Evolutionary conservation across 768 basidiomycete genomes (phyloP).

Genomic region (Phylloporus sp.): DNA sequence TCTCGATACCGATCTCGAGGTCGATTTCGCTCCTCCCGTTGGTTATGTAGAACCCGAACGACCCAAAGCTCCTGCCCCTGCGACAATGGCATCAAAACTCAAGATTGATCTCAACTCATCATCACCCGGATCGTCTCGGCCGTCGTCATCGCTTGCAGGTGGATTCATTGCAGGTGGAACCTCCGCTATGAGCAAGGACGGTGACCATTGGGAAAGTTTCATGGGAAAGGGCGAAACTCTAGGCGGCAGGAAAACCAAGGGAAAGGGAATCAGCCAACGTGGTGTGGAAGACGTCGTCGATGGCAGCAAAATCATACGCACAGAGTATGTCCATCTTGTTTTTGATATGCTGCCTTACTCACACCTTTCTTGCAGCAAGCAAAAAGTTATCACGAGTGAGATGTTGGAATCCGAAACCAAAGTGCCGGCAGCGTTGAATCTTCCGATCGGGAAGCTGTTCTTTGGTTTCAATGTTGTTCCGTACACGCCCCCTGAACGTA

Average conservation of each 20-base stretch:
- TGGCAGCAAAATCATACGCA: slow-evolving; percentile 84
- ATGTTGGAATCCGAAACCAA: slow-evolving; percentile 67
- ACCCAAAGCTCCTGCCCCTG: slow-evolving; percentile 69
- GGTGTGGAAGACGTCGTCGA: slow-evolving; percentile 74
- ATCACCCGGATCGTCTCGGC: slow-evolving; percentile 81
- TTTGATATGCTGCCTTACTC: slow-evolving; percentile 2
- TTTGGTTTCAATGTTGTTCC: slow-evolving; percentile 86
- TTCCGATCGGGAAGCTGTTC: slow-evolving; percentile 93
- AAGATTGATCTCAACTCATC: slow-evolving; percentile 88
- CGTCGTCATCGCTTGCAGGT: slow-evolving; percentile 67
- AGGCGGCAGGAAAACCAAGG: slow-evolving; percentile 87
- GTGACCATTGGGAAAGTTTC: slow-evolving; percentile 91
- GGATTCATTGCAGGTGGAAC: slow-evolving; percentile 53
- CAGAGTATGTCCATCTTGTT: slow-evolving; percentile 59
- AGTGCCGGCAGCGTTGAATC: slow-evolving; percentile 83
- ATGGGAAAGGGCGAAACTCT: slow-evolving; percentile 93
- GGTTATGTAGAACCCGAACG: slow-evolving; percentile 94
- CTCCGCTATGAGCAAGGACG: slow-evolving; percentile 61
- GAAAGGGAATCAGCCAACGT: slow-evolving; percentile 84
- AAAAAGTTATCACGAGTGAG: slow-evolving; percentile 77
- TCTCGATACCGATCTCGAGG: slow-evolving; percentile 95
- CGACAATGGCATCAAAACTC: slow-evolving; percentile 95
- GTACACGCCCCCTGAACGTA: slow-evolving; percentile 49
- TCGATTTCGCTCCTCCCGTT: slow-evolving; percentile 91
- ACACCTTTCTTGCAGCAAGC: slow-evolving; percentile 49